Evolutionary conservation across 1,284 basidiomycete genomes (phyloP), one percentile per base, ranked within the genome.

Genomic region (Cutaneotrichosporon cutaneum): DNA sequence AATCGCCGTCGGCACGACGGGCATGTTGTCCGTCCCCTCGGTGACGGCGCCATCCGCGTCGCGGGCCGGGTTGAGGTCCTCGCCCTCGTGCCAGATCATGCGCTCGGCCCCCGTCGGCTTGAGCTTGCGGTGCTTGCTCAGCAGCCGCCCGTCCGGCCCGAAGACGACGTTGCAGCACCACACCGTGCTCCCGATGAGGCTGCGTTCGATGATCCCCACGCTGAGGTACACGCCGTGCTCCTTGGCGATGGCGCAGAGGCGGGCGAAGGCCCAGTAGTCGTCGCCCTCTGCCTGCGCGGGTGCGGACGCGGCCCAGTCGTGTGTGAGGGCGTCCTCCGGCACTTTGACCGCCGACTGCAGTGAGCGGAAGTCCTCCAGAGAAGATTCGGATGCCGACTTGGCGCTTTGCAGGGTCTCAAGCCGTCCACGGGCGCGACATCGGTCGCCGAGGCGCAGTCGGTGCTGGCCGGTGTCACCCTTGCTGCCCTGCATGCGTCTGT

Each of bases 151-250:
- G 14, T 71, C 64, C 0, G 87, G 86, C 58, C 84, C 83, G 30
- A 90, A 82, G 68, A 88, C 86, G 39, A 90, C 80, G 24, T 78
- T 85, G 0, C 86, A 86, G 77, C 88, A 90, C 70, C 87, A 90
- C 32, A 90, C 77, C 0, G 88, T 89, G 0, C 87, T 86, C 2
- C 68, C 68, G 18, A 74, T 67, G n/a, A 82, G 81, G 21, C 85
- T 85, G 16, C 85, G 81, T 71, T 90, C 88, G 58, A 90, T 85
- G 30, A 89, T 82, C 2, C 88, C 88, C 8, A 88, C 81, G 26
- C 88, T 86, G 18, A 90, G 79, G 69, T 83, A 73, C 33, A 63
- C 42, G 24, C 16, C n/a, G 51, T 67, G 54, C 30, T 55, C n/a
- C 26, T 39, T 39, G 13, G 65, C 64, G 16, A 69, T 61, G 32